Base-by-base conservation (phyloP, 192 early-diverging fungal species). In the Irineochytrium annulatum region DNA sequence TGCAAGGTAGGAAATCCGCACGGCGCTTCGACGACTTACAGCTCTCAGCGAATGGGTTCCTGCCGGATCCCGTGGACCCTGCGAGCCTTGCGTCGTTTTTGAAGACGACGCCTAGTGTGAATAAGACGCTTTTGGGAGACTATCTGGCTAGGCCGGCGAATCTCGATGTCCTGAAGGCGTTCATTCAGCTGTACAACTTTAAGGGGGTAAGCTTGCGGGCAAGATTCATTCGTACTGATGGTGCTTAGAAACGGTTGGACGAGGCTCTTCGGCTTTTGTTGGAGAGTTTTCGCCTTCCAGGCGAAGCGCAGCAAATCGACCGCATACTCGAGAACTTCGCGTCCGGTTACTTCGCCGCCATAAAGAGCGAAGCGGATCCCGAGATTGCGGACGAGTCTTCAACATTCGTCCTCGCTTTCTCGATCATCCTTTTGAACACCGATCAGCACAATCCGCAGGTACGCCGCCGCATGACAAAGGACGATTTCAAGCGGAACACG, bases 261-360 rank as follows among this genome's bases (percentile, higher is more conserved):
- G 94, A 96, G 68, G 93, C 94, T 0, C 64, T 99, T 52, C 82
- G 97, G n/a, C 77, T 80, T 27, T 76, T 98, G n/a, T 66, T 99
- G 14, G 94, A 92, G 57, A 83, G 87, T 32, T 99, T 99, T 77
- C 83, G 97, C 20, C 70, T 99, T 19, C 95, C 95, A 8, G 97
- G 97, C 34, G 97, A 99, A 77, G 86, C 95, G 28, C 95, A 98
- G 71, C 92, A 95, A 68, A 99, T 99, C 55, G 93, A 94, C 52
- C 81, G 97, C 13, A 89, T 98, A 31, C 82, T 97, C 68, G 91
- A 97, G 64, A 80, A 83, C 2, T 99, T 99, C 77, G 85, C 97
- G 6, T 78, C 80, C 3, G 80, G 72, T 0, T 99, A 91, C 63
- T 93, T 83, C 75, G 84, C 83, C 3, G 68, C 83, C 2, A 71